Evolutionary conservation across 345 rosid genomes (phyloP), one percentile per base, ranked within the genome.

Genomic region (Lepidium didymum): DNA sequence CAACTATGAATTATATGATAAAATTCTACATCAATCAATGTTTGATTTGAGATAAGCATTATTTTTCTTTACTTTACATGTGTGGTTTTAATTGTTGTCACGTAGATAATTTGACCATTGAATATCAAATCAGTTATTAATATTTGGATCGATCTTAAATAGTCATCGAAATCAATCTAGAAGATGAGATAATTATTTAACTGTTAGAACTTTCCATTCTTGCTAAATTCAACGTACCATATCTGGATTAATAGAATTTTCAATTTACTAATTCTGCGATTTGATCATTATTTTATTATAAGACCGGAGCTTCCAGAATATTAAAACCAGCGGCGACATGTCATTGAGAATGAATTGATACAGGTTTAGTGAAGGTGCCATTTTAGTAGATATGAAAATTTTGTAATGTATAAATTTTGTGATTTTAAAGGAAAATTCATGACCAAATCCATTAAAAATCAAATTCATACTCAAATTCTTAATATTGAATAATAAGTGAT

Each of bases 81-180:
- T 61, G 61, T 70, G 68, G 68, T 70, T 62, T 62, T 31, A 45
- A 43, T 70, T 54, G 55, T 27, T 62, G 56, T 52, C 53, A 62
- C 56, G 68, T 62, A 53, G 33, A 42, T 21, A 43, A 51, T 61
- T 70, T 62, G 69, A 70, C 75, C 61, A 52, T 14, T 60, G 67
- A 69, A 51, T 40, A 40, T 40, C 1, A 21, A 16, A 42, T 40
- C 37, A 42, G 21, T 19, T 16, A 41, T 67, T 21, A 70, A 10
- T 53, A 15, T 62, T 34, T 62, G 47, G 68, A 19, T 14, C 33
- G 45, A 52, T 35, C 2, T 60, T n/a, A 60, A 10, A 33, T 51
- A 15, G 9, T 60, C 56, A 42, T 23, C 21, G 14, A 21, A 11
- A 54, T 33, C 27, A 44, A 71, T 71, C 56, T 45, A 44, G 75